Conservation (phyloP, 495 filamentous ascomycete species). For the Durotheca rogersii region DNA sequence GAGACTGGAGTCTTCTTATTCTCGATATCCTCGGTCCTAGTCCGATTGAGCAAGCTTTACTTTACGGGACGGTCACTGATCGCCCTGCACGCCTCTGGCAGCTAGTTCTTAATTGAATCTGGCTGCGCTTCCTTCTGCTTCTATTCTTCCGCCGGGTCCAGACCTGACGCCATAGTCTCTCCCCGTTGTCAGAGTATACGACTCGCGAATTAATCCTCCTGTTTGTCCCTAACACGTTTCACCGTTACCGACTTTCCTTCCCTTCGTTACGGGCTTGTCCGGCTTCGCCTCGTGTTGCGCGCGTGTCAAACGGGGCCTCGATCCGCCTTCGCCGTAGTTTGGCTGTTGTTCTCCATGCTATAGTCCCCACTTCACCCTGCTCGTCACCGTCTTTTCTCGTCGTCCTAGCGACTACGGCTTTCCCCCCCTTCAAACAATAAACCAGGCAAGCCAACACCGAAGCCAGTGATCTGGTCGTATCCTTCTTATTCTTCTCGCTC, state of each 20-base stretch:
- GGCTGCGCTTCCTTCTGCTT: constrained; percentile 17
- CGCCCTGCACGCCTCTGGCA: constrained; percentile 6
- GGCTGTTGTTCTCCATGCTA: constrained; percentile 40
- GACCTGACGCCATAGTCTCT: background rate
- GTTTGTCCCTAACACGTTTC: background rate
- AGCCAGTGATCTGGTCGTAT: no score
- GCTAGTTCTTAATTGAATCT: constrained; percentile 40
- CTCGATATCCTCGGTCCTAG: background rate
- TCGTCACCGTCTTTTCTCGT: constrained; percentile 35
- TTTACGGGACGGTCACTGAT: constrained; percentile 19
- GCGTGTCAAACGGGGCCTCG: constrained; percentile 13
- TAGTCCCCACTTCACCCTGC: constrained; percentile 31
- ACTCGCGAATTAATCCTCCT: no score
- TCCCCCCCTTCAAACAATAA: constrained; percentile 17
- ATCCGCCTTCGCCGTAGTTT: constrained; percentile 33
- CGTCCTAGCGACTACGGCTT: constrained; percentile 27
- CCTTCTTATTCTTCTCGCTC: no score
- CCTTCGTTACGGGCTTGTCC: constrained; percentile 4
- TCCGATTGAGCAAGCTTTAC: constrained; percentile 5
- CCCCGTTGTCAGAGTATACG: no score
- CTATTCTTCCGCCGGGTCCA: background rate
- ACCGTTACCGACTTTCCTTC: constrained; percentile 7
- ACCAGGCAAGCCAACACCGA: no score
- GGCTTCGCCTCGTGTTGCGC: constrained; percentile 14
- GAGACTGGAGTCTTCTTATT: background rate